These are phyloP conservation scores for Talaromyces islandicus DNA, from an alignment of 2,329 filamentous ascomycete species.

Conservation along the genomic window DNA sequence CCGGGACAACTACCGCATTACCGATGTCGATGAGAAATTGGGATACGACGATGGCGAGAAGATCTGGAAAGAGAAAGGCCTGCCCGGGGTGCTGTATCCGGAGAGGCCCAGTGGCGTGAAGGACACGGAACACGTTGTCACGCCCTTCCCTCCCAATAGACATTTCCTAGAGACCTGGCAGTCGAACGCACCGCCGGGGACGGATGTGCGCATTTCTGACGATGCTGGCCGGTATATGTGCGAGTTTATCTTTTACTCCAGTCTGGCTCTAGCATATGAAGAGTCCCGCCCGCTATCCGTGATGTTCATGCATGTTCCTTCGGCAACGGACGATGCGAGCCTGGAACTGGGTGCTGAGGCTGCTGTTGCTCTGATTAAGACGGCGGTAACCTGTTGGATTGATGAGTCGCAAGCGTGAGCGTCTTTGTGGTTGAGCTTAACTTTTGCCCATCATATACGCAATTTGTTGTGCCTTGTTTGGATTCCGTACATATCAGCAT, in stretches of 20 bases:
- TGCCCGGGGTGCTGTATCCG: conserved; percentile 48
- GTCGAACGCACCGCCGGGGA: conserved; percentile 21
- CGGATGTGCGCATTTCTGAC: conserved; percentile 53
- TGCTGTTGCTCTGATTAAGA: conserved; percentile 38
- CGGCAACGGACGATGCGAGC: conserved; percentile 46
- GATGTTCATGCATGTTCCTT: conserved; percentile 68
- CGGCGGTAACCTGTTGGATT: conserved; percentile 37
- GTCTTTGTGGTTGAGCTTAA: background rate
- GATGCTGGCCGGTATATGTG: conserved; percentile 70
- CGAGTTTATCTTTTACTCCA: conserved; percentile 72
- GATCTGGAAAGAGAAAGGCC: conserved; percentile 46
- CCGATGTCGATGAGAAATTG: conserved; percentile 59
- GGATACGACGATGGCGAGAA: conserved; percentile 43
- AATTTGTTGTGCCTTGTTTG: background rate
- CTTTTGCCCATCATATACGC: background rate
- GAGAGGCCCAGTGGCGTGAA: conserved; percentile 2
- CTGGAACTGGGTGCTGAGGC: conserved; percentile 34
- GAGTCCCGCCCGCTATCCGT: conserved; percentile 40
- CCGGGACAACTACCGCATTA: conserved; percentile 63
- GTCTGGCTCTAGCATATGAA: conserved; percentile 44
- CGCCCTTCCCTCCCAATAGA: conserved; percentile 26
- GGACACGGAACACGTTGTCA: background rate
- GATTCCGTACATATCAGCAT: background rate
- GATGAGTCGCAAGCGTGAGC: conserved; percentile 17
- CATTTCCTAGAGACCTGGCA: conserved; percentile 31